phyloP scores from a whole-genome alignment of 768 basidiomycete species.

The Russula lepida region DNA sequence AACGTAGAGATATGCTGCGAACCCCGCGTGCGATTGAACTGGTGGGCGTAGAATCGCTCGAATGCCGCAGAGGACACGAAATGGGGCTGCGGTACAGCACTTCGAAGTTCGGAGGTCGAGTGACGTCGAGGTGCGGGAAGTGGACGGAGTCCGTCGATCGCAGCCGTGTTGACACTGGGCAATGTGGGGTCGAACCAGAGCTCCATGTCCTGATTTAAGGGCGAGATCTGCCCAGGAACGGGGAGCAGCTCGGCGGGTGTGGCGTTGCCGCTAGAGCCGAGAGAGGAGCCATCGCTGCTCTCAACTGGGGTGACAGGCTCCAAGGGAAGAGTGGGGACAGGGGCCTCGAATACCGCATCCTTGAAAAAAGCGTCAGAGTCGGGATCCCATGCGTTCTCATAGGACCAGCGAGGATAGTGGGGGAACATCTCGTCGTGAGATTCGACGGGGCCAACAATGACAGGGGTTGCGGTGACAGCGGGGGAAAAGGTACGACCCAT shows the following conservation, averaged over 20 bases:
- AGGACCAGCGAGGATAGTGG: constrained; percentile 17
- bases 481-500: constrained; percentile 20
- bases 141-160: not conserved
- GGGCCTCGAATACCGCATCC: constrained; percentile 20
- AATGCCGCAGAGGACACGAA: constrained; percentile 2
- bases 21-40: constrained; percentile 3
- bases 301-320: constrained; percentile 15
- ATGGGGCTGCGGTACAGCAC: not conserved
- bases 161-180: not conserved
- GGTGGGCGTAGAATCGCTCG: constrained; percentile 10
- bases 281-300: constrained; percentile 15
- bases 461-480: not conserved
- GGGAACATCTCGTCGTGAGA: constrained; percentile 9
- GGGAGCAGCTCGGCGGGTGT: constrained; percentile 15
- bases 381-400: constrained; percentile 22
- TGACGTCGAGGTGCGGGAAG: constrained; percentile 8
- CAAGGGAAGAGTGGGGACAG: constrained; percentile 11
- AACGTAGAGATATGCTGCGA: not conserved
- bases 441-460: constrained; percentile 15
- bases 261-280: constrained; percentile 18
- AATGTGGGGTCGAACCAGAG: constrained; percentile 9
- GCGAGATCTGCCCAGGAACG: not conserved
- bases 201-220: constrained; percentile 1
- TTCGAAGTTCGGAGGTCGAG: constrained; percentile 12
- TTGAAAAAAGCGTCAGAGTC: constrained; percentile 22